Evolutionary conservation across 2,329 filamentous ascomycete genomes (phyloP), one percentile per base, ranked within the genome.

Genomic region (Rhinocladiella similis): DNA sequence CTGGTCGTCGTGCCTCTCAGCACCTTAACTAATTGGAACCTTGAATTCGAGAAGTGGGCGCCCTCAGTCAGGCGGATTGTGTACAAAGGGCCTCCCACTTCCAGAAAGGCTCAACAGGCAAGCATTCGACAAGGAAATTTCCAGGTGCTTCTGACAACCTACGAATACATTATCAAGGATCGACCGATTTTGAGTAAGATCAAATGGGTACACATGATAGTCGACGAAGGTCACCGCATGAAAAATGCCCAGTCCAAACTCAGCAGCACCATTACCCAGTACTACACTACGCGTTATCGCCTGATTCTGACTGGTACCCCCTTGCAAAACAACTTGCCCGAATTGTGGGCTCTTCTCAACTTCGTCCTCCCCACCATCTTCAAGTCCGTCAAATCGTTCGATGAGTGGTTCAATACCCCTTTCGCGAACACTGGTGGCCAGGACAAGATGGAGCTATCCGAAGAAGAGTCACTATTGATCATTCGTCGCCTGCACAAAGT

Each of bases 131-230:
- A 91, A 74, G 92, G 93, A 47, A 86, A 90, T 54, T 99, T 99
- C 82, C 94, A 99, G 73, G 94, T 99, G 47, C 79, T 99, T 10
- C 82, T 99, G 56, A 99, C 94, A 1, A 99, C 94, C 0, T 99
- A 99, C 76, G 94, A 99, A 73, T 99, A 97, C 77, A 95, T 99
- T 75, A 99, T 99, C 83, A 99, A 97, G 77, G 94, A 99, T 69
- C 86, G 94, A 35, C 93, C 93, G 0, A 82, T 99, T 65, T 78
- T 99, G 12, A 95, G 90, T 80, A 97, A 97, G 80, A 93, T 99
- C 76, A 97, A 97, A 76, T 99, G 94, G 94, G 88, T 97, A 67
- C 94, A 99, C 77, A 97, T 99, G 94, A 97, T 99, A 67, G 94
- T 99, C 64, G 94, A 99, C 68, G 94, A 99, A 80, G 94, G 94